Evolutionary conservation across 495 filamentous ascomycete genomes (phyloP).

Genomic region (Penicillium malachiteum): DNA sequence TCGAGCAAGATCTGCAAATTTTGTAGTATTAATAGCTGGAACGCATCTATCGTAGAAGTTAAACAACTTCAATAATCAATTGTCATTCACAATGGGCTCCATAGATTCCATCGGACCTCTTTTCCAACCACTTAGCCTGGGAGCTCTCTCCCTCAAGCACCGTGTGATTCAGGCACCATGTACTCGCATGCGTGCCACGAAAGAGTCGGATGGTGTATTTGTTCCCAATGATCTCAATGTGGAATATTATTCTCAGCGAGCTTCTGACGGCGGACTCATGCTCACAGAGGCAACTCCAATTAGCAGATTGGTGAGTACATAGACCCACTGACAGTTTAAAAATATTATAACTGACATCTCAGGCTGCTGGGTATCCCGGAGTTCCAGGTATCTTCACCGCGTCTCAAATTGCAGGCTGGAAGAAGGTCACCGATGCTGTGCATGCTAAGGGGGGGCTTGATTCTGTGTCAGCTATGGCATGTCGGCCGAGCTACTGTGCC

Average conservation of each 20-base stretch:
- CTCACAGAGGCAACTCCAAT: constrained; percentile 48
- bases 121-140: constrained; percentile 53
- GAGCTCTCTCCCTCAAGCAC: constrained; percentile 45
- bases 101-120: constrained; percentile 34
- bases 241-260: constrained; percentile 53
- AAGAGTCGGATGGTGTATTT: constrained; percentile 39
- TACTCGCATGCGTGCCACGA: constrained; percentile 50
- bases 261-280: constrained; percentile 47
- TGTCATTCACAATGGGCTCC: constrained; percentile 26
- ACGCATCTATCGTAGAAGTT: neutral
- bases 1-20: neutral
- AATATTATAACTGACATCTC: neutral
- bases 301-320: constrained; percentile 24
- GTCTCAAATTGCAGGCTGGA: constrained; percentile 49
- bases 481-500: constrained; percentile 47
- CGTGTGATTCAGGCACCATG: constrained; percentile 53
- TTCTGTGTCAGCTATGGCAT: constrained; percentile 55
- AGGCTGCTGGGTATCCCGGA: constrained; percentile 41
- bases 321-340: no score
- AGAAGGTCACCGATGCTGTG: constrained; percentile 50
- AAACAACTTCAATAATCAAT: neutral
- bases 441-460: constrained; percentile 50
- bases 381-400: constrained; percentile 48
- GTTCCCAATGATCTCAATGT: constrained; percentile 37
- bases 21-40: constrained; percentile 3